phyloP scores from a whole-genome alignment of 345 rosid species.

The Ceriops decandra region DNA sequence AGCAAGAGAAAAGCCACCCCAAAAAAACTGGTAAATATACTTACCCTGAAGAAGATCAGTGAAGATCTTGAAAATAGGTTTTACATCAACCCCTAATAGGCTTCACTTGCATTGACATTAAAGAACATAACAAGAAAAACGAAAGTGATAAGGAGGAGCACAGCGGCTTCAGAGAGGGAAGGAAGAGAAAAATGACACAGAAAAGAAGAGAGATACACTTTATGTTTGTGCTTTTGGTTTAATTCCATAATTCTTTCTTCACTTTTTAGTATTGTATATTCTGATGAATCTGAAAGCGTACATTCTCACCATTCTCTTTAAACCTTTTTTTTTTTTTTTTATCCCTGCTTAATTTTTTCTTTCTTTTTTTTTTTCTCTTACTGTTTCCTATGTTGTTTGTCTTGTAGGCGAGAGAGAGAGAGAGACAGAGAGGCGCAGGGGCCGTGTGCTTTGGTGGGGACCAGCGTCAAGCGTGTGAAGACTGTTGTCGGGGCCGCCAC shows the following conservation, averaged over 20 bases:
- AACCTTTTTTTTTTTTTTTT: background rate
- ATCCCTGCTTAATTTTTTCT: background rate
- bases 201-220: background rate
- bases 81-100: background rate
- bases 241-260: background rate
- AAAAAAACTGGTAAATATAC: background rate
- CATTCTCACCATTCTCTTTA: slow-evolving; percentile 16
- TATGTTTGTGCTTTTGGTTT: slow-evolving; percentile 2
- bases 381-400: slow-evolving; percentile 1
- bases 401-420: background rate
- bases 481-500: background rate
- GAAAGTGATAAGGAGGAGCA: slow-evolving; percentile 6
- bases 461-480: slow-evolving; percentile 13
- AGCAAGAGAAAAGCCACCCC: slow-evolving; percentile 1
- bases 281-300: slow-evolving; percentile 39
- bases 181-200: background rate
- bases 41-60: background rate
- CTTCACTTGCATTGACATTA: background rate
- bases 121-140: slow-evolving; percentile 1
- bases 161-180: slow-evolving; percentile 9
- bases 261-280: slow-evolving; percentile 25
- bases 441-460: slow-evolving; percentile 7
- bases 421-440: background rate
- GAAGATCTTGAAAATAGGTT: slow-evolving; percentile 6
- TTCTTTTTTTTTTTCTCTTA: no score